Conservation (phyloP, 2,329 filamentous ascomycete species). For the Dothidotthia symphoricarpi region DNA sequence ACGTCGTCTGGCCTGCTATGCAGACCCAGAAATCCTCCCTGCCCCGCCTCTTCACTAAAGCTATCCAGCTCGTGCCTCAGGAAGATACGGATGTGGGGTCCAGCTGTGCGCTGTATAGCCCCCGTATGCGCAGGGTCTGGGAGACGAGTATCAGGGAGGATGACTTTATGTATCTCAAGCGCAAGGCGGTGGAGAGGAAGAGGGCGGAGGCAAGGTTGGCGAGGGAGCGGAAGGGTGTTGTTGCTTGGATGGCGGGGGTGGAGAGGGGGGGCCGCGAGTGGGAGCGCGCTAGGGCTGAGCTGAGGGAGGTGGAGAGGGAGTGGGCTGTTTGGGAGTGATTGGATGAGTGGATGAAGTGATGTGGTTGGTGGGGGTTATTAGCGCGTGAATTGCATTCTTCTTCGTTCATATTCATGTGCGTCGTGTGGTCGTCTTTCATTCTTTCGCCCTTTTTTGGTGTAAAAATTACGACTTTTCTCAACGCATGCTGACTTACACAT, state of each 20-base stretch:
- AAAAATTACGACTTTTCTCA: no score
- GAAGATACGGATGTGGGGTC: conserved; percentile 44
- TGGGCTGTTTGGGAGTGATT: conserved; percentile 37
- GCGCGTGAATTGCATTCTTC: no score
- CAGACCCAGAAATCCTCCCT: conserved; percentile 44
- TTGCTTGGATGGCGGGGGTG: conserved; percentile 22
- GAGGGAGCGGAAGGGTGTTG: conserved; percentile 42
- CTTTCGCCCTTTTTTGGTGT: no score
- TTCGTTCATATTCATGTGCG: no score
- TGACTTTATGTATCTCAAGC: conserved; percentile 64
- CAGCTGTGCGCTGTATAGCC: conserved; percentile 77
- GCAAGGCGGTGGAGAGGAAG: conserved; percentile 56
- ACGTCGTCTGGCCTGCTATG: conserved; percentile 70
- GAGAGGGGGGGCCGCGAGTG: conserved; percentile 25
- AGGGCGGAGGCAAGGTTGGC: conserved; percentile 42
- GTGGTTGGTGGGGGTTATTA: neutral
- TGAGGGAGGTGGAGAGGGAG: conserved; percentile 26
- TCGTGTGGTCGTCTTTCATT: no score
- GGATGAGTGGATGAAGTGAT: no score
- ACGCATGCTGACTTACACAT: no score
- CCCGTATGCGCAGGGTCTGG: conserved; percentile 75
- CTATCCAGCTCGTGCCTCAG: conserved; percentile 56
- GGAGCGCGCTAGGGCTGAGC: conserved; percentile 26
- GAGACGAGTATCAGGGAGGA: conserved; percentile 62
- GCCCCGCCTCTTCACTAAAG: conserved; percentile 48